Conservation (phyloP, 192 early-diverging fungal species). For the Coemansia umbellata region DNA sequence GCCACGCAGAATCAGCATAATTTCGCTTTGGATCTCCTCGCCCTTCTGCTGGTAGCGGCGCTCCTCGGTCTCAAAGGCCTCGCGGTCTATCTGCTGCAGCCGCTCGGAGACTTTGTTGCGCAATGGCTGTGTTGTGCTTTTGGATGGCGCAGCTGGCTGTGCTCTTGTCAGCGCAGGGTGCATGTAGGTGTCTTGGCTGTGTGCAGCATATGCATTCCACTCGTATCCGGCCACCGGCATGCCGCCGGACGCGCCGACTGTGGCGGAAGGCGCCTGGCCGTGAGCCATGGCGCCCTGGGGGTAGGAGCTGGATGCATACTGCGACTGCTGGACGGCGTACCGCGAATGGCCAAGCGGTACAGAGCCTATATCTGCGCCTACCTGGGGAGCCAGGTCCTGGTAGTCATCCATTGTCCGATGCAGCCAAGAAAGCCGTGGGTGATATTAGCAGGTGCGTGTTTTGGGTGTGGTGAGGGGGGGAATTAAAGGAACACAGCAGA, state of each 20-base stretch:
- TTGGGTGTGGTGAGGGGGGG: no score
- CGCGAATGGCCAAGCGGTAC: slow-evolving; percentile 10
- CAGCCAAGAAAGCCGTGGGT: no score
- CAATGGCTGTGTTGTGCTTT: slow-evolving; percentile 28
- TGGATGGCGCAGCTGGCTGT: neutral
- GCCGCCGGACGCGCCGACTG: slow-evolving; percentile 1
- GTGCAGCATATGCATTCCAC: slow-evolving; percentile 33
- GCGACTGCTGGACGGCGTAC: slow-evolving; percentile 10
- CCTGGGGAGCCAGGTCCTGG: slow-evolving; percentile 15
- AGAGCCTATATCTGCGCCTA: slow-evolving; percentile 7
- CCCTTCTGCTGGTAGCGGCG: slow-evolving; percentile 39
- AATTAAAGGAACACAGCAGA: no score
- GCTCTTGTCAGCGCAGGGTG: neutral
- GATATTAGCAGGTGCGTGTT: no score
- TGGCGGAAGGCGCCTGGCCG: slow-evolving; percentile 5
- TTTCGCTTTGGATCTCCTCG: slow-evolving; percentile 43
- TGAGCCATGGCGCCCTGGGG: slow-evolving; percentile 1
- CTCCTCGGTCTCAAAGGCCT: slow-evolving; percentile 33
- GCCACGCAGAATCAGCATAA: slow-evolving; percentile 50
- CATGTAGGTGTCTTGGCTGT: slow-evolving; percentile 4
- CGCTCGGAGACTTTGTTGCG: slow-evolving; percentile 43
- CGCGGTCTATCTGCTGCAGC: slow-evolving; percentile 48
- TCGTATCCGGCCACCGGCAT: slow-evolving; percentile 29
- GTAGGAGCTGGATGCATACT: slow-evolving; percentile 2
- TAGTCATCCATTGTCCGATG: slow-evolving; percentile 37